A percentile compares a stretch with the other conserved stretches of the same genome.
Conservation (phyloP, 2,329 filamentous ascomycete genomes). For the Venturia effusa region DNA sequence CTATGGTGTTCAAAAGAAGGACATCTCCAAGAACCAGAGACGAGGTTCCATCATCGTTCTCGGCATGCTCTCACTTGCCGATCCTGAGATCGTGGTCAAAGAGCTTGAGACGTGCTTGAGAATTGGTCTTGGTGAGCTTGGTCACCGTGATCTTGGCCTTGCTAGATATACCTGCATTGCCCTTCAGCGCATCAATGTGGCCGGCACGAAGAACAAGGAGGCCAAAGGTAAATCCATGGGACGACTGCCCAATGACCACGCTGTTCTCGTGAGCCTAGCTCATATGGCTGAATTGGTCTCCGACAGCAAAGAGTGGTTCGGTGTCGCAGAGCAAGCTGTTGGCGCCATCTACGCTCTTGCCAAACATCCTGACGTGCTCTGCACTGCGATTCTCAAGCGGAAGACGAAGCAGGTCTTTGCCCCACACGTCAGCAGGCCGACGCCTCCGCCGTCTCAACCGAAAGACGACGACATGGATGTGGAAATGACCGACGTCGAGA, state of each 20-base stretch:
- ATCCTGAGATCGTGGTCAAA: constrained; percentile 82
- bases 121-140: constrained; percentile 74
- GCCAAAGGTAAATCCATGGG: constrained; percentile 48
- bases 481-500: constrained; percentile 11
- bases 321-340: constrained; percentile 91
- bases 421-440: constrained; percentile 20
- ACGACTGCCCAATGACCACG: constrained; percentile 83
- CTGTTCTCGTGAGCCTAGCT: constrained; percentile 69
- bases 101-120: constrained; percentile 92
- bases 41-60: constrained; percentile 91
- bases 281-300: constrained; percentile 77
- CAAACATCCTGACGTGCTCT: constrained; percentile 87
- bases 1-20: constrained; percentile 85
- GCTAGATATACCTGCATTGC: constrained; percentile 96
- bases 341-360: constrained; percentile 89
- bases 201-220: constrained; percentile 67
- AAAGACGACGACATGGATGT: constrained; percentile 6
- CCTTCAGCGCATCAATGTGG: constrained; percentile 78
- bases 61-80: constrained; percentile 90
- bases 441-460: neutral
- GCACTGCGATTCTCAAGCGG: constrained; percentile 77
- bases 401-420: constrained; percentile 78
- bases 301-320: constrained; percentile 86
- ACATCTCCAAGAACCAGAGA: constrained; percentile 84
- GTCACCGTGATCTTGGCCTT: constrained; percentile 71